Evolutionary conservation across 2,329 filamentous ascomycete genomes (phyloP).

Genomic region (Stylonectria norvegica): DNA sequence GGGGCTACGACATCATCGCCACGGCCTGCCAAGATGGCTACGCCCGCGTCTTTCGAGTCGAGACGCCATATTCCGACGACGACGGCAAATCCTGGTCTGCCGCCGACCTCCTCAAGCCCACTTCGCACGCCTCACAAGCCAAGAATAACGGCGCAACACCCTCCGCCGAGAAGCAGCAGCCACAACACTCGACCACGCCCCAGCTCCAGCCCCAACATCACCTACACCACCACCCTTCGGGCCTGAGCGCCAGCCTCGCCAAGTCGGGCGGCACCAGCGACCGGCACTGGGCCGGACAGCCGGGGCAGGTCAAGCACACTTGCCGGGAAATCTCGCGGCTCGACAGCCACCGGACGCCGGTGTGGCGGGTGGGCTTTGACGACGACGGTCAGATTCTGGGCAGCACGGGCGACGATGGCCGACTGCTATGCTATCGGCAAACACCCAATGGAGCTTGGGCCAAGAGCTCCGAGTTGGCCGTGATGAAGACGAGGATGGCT

Average conservation of each 20-base stretch:
- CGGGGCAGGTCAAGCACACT: constrained; percentile 64
- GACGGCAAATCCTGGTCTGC: constrained; percentile 51
- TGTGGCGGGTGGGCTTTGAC: constrained; percentile 73
- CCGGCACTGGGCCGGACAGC: constrained; percentile 53
- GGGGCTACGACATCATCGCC: constrained; percentile 86
- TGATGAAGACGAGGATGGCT: constrained; percentile 55
- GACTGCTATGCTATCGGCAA: constrained; percentile 59
- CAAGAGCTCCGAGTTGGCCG: constrained; percentile 57
- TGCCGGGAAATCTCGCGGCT: constrained; percentile 63
- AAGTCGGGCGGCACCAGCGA: constrained; percentile 46
- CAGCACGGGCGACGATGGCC: constrained; percentile 73
- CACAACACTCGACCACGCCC: constrained; percentile 12
- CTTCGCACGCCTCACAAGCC: constrained; percentile 23
- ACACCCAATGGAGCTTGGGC: constrained; percentile 56
- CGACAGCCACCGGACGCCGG: constrained; percentile 64
- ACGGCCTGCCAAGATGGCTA: constrained; percentile 91
- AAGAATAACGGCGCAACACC: constrained; percentile 23
- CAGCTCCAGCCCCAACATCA: constrained; percentile 23
- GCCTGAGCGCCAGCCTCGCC: constrained; percentile 51
- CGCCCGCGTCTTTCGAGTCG: constrained; percentile 81
- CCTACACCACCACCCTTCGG: constrained; percentile 40
- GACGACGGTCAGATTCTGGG: constrained; percentile 69
- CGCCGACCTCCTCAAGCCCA: constrained; percentile 41
- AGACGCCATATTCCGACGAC: constrained; percentile 51
- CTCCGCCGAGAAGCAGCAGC: constrained; percentile 19